These are phyloP conservation scores for Coemansia sp. DNA, from an alignment of 192 early-diverging fungal genomes.

Conservation along the genomic window DNA sequence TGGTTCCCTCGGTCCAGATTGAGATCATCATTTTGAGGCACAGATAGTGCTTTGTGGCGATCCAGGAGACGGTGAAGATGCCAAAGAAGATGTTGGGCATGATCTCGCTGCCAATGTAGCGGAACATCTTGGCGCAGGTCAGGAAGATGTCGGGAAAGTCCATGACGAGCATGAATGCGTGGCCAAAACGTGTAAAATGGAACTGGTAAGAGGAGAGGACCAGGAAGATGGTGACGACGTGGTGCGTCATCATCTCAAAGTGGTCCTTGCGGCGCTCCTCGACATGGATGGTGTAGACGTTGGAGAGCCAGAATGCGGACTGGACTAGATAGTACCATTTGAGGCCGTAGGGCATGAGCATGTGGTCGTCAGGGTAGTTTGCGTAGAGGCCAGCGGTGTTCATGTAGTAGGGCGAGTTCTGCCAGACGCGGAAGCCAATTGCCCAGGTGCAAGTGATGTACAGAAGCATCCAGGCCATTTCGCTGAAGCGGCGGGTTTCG, in stretches of 20 bases:
- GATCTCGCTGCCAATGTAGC: constrained; percentile 63
- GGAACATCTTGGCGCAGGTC: constrained; percentile 71
- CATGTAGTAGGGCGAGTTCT: constrained; percentile 49
- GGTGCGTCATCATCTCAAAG: constrained; percentile 55
- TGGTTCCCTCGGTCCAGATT: constrained; percentile 56
- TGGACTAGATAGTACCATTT: constrained; percentile 57
- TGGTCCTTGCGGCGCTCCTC: constrained; percentile 59
- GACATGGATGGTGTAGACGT: constrained; percentile 52
- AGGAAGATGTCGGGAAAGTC: constrained; percentile 61
- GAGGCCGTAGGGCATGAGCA: constrained; percentile 41
- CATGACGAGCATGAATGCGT: constrained; percentile 55
- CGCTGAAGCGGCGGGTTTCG: constrained; percentile 53
- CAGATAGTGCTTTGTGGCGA: constrained; percentile 71
- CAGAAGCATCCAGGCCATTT: constrained; percentile 54
- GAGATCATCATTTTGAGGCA: constrained; percentile 69
- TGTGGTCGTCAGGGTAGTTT: constrained; percentile 55
- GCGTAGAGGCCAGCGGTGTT: constrained; percentile 47
- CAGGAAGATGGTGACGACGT: constrained; percentile 55
- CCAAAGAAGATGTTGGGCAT: constrained; percentile 73
- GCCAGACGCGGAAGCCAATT: constrained; percentile 38
- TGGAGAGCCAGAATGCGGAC: constrained; percentile 53
- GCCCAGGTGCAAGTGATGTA: constrained; percentile 46
- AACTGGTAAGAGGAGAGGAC: constrained; percentile 51
- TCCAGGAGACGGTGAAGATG: constrained; percentile 73
- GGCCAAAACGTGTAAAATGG: constrained; percentile 58